These are phyloP conservation scores for Pholiota microspora DNA, from an alignment of 768 basidiomycete genomes.

Conservation along the genomic window DNA sequence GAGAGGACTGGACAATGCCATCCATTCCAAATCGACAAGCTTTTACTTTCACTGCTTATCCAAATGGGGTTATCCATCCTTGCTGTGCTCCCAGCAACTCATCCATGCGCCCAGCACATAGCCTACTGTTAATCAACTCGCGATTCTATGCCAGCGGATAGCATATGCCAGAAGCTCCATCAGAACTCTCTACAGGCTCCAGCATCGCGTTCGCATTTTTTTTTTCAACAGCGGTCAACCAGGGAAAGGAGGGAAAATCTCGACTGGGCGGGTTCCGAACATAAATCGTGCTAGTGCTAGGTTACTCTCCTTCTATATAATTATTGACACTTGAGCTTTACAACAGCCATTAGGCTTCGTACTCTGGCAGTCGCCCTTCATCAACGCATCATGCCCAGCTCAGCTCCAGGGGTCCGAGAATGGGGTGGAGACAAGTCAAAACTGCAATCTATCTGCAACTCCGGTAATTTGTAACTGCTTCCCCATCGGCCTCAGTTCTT, in stretches of 20 bases:
- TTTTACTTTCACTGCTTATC: slow-evolving; percentile 3
- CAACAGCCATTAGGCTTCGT: background rate
- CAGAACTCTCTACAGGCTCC: background rate
- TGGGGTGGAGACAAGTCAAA: background rate
- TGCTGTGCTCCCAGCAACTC: slow-evolving; percentile 15
- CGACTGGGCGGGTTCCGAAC: background rate
- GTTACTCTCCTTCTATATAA: too few relatives aligned
- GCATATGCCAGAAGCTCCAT: background rate
- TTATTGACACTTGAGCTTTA: too few relatives aligned
- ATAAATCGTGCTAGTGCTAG: too few relatives aligned
- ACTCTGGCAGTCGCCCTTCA: too few relatives aligned
- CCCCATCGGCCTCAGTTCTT: background rate
- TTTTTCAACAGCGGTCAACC: background rate
- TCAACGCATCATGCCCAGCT: too few relatives aligned
- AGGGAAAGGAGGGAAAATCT: background rate
- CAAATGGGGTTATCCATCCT: slow-evolving; percentile 7
- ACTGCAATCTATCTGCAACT: background rate
- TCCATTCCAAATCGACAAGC: background rate
- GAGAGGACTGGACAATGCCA: slow-evolving; percentile 3
- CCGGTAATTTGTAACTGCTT: background rate
- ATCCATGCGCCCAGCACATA: background rate
- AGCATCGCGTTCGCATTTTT: background rate
- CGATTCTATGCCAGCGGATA: background rate
- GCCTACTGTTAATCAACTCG: background rate
- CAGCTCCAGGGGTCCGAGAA: background rate